Base-by-base conservation (phyloP, 1,139 yeast species). In the Pichia terricola region DNA sequence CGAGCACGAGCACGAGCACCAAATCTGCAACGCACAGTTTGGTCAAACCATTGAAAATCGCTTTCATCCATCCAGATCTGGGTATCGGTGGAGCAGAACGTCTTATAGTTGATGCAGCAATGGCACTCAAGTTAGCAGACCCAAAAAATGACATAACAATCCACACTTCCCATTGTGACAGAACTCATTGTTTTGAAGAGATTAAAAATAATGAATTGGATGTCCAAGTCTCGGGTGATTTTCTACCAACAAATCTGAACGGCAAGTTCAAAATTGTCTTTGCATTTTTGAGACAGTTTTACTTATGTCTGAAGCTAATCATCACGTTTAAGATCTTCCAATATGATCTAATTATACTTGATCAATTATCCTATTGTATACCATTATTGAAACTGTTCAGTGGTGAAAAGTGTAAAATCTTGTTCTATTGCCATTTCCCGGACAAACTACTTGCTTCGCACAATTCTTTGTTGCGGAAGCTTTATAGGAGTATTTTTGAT, bases 41-140 rank as follows among this genome's bases (percentile, higher is more conserved):
- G 22, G 22, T 16, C 22, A 16, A 16, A 16, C 22, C 22, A 16
- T 16, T 16, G 22, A 16, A 37, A 46, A 73, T 89, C 37, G 97
- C 96, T 4, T 87, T 91, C 57, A 67, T 91, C 11, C 99, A 91
- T 59, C 99, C 99, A 0, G 99, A 91, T 64, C 67, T 91, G 44
- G 98, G 98, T 0, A 91, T 91, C 48, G 89, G 96, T 6, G 99
- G 99, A 4, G 99, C 99, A 0, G 99, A 91, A 62, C 69, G 99
- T 48, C 70, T 94, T 28, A 89, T 91, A 2, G 95, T 91, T 1
- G 99, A 91, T 63, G 94, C 95, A 2, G 98, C 97, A 0, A 69
- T 87, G 3, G 96, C 96, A 0, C 67, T 91, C 28, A 7, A 34
- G 11, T 30, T 10, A 30, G 10, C 32, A 1, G 70, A 75, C 2